Conservation (phyloP, 176 grass and related monocot genomes). For the Aegilops longissima region DNA sequence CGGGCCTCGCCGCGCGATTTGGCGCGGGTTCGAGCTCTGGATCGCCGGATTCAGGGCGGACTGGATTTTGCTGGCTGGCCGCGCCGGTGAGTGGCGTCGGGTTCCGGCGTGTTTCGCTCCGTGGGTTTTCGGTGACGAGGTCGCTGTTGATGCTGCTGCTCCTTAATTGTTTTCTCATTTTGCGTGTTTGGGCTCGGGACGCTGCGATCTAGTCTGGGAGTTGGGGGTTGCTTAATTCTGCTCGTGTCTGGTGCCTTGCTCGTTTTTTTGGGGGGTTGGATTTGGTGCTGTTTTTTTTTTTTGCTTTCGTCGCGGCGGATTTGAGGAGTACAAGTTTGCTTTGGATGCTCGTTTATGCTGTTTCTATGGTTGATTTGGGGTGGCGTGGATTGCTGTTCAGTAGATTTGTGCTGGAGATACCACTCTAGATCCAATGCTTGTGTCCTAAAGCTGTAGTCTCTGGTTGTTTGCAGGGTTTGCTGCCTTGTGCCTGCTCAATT, state of each 20-base stretch:
- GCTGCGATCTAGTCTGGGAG: not conserved
- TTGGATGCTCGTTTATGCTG: not conserved
- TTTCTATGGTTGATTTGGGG: not conserved
- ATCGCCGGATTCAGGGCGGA: slow-evolving; percentile 26
- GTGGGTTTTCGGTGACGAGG: not conserved
- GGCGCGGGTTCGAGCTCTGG: not conserved
- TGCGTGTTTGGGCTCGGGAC: not conserved
- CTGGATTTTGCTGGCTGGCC: not conserved
- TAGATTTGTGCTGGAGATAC: slow-evolving; percentile 7
- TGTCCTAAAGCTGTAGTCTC: slow-evolving; percentile 6
- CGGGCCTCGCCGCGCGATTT: not conserved
- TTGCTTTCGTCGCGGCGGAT: not conserved
- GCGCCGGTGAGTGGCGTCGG: not conserved
- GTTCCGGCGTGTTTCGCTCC: not conserved
- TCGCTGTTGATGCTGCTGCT: not conserved
- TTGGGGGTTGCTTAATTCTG: slow-evolving; percentile 19
- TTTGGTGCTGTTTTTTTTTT: not conserved
- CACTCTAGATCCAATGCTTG: slow-evolving; percentile 31
- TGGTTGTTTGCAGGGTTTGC: slow-evolving; percentile 28
- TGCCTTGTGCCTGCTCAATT: not conserved
- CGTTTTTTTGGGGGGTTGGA: not conserved
- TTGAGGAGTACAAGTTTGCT: slow-evolving; percentile 15
- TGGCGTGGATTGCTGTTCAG: not conserved
- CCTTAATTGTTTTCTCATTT: slow-evolving; percentile 17
- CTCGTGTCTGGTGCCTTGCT: not conserved